Conservation (phyloP, 495 filamentous ascomycete genomes). For the Aspergillus steynii region DNA sequence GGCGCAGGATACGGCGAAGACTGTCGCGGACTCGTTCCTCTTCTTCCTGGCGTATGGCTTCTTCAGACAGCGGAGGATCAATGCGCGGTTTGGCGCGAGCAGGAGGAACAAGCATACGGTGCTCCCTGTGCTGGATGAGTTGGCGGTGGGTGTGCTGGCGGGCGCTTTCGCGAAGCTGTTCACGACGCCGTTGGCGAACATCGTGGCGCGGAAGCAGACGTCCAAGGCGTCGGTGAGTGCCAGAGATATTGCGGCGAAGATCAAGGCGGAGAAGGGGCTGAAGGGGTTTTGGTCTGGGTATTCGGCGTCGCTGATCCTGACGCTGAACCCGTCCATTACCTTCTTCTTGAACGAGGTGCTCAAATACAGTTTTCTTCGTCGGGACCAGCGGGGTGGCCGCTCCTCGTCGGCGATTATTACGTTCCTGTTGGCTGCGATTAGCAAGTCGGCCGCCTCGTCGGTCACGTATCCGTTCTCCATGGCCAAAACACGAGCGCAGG, state of each 20-base stretch:
- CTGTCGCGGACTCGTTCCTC: constrained; percentile 73
- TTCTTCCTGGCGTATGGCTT: constrained; percentile 84
- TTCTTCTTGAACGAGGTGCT: constrained; percentile 78
- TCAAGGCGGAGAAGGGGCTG: constrained; percentile 70
- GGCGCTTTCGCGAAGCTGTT: constrained; percentile 76
- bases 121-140: constrained; percentile 69
- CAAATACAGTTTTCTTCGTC: constrained; percentile 57
- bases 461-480: constrained; percentile 87
- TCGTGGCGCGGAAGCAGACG: constrained; percentile 81
- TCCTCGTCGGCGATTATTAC: constrained; percentile 48
- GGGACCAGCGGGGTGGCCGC: constrained; percentile 48
- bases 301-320: constrained; percentile 74
- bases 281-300: constrained; percentile 90
- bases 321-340: constrained; percentile 83
- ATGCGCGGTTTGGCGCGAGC: constrained; percentile 31
- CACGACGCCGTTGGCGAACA: constrained; percentile 80
- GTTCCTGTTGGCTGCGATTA: constrained; percentile 77
- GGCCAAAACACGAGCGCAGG: constrained; percentile 75
- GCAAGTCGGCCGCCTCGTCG: constrained; percentile 75
- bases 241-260: constrained; percentile 61
- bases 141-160: constrained; percentile 74
- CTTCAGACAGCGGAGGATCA: constrained; percentile 61
- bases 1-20: constrained; percentile 69
- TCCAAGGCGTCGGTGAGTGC: constrained; percentile 52
- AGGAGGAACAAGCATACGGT: constrained; percentile 43